These are phyloP conservation scores for Tripterygium wilfordii DNA, from an alignment of 177 flowering plant species.

Conservation along the genomic window DNA sequence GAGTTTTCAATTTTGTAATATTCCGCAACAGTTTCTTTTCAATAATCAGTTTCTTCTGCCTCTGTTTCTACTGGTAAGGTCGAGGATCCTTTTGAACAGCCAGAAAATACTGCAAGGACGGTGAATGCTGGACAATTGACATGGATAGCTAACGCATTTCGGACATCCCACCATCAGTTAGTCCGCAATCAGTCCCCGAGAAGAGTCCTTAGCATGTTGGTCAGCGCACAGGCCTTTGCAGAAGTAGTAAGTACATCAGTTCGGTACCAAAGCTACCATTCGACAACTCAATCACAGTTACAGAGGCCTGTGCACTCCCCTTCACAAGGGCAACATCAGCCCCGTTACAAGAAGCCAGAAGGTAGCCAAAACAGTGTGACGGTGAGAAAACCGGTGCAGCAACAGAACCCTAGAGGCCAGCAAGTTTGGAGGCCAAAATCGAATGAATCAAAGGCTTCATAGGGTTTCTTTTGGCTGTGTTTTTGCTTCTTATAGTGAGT, in stretches of 20 bases:
- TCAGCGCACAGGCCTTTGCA: constrained; percentile 26
- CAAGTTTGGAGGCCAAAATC: constrained; percentile 42
- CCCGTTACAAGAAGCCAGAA: neutral
- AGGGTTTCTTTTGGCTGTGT: neutral
- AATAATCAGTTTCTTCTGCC: neutral
- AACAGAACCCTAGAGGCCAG: constrained; percentile 19
- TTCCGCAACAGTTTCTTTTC: neutral
- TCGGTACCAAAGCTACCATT: constrained; percentile 1
- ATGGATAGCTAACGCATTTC: constrained; percentile 49
- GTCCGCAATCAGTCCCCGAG: constrained; percentile 16
- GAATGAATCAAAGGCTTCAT: constrained; percentile 2
- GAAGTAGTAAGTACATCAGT: constrained; percentile 17
- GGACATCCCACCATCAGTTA: constrained; percentile 24
- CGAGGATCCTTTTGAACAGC: constrained; percentile 92
- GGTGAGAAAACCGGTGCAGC: neutral
- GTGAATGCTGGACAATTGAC: constrained; percentile 33
- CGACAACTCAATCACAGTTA: constrained; percentile 1
- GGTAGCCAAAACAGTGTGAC: neutral
- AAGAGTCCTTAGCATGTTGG: constrained; percentile 29
- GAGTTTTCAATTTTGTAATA: neutral
- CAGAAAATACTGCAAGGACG: constrained; percentile 69
- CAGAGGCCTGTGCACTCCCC: constrained; percentile 5
- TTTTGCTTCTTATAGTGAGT: no score
- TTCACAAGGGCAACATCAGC: constrained; percentile 5
- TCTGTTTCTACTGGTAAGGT: constrained; percentile 30